Evolutionary conservation across 75 land plant genomes (phyloP), one percentile per base, ranked within the genome.

Genomic region (Chamaecyparis obtusa): DNA sequence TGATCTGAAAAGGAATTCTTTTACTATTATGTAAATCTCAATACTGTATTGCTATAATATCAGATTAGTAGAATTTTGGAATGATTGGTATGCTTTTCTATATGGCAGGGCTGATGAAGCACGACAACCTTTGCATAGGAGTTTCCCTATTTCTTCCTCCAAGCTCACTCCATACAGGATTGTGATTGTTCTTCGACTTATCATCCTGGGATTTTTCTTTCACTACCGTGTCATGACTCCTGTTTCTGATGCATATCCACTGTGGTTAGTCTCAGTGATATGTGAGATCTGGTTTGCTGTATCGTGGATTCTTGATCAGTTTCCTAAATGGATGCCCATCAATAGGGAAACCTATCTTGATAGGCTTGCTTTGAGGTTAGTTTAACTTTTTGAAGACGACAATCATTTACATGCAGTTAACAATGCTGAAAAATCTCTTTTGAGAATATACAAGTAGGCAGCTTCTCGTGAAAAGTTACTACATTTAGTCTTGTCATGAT

Each of bases 261-360:
- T 96, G 84, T 96, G 97, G 97, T 84, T 96, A 32, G 90, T 89
- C 77, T 95, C 97, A 56, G 94, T 95, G 67, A 95, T 95, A 36
- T 95, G 97, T 87, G 97, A 95, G 88, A 90, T 95, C 55, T 95
- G 97, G 97, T 95, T 95, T 91, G 97, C 96, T 1, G 43, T 94
- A 48, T 95, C 96, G 4, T 95, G 97, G 97, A 90, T 95, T 86
- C 87, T 95, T 76, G 97, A 95, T 91, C 97, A 95, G 86, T 95
- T 95, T 81, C 97, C 97, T 67, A 95, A 95, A 86, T 95, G 97
- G 97, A 90, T 84, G 82, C 97, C 97, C 15, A 90, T 96, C 75
- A 92, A 96, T 46, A 93, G 97, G 72, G 96, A 96, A 87, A 96
- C 97, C 30, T 96, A 85, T 75, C 91, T 95, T 71, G 97, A 95